Base-by-base conservation (phyloP, 179 eudicot genomes). In the Patellifolia procumbens region DNA sequence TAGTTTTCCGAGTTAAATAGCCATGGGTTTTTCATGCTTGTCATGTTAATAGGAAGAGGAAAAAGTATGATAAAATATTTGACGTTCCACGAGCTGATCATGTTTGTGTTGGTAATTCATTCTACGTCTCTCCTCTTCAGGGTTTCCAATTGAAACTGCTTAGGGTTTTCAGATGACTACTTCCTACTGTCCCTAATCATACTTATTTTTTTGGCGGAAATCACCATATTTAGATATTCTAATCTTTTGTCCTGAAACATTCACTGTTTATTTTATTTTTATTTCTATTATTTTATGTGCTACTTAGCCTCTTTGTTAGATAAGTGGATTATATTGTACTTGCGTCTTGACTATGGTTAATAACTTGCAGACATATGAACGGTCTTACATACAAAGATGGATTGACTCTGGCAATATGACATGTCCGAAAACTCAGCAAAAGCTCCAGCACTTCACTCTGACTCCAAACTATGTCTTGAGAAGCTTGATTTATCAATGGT, bases 331-430 rank as follows among this genome's bases (percentile, higher is more conserved):
- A 52, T 51, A 20, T 37, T 16, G 20, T 52, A 64, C 56, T 19
- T 6, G n/a, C 20, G 34, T 37, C 48, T 22, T 67, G 20, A 64
- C 72, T 13, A 48, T 26, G 45, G 46, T 65, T 60, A 55, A 32
- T 64, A 4, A 26, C 48, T 39, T 60, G 74, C 81, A 85, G 87
- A 85, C 85, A 6, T 85, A 85, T 68, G 87, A 85, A 62, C 83
- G 87, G 2, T 85, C 85, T 19, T 85, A 82, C 79, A 82, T 85
- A 66, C 85, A 85, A 80, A 77, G 87, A 80, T 85, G 87, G 87
- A 85, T 85, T 10, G 87, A 85, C 75, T 85, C 87, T 32, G 87
- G 87, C 45, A 80, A 85, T 58, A 42, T 77, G 16, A 79, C 87
- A 3, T 85, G 87, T 72, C 87, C 85, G 45, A 85, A 85, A 77